Evolutionary conservation across 2,329 filamentous ascomycete genomes (phyloP).

Genomic region (Beauveria brongniartii): DNA sequence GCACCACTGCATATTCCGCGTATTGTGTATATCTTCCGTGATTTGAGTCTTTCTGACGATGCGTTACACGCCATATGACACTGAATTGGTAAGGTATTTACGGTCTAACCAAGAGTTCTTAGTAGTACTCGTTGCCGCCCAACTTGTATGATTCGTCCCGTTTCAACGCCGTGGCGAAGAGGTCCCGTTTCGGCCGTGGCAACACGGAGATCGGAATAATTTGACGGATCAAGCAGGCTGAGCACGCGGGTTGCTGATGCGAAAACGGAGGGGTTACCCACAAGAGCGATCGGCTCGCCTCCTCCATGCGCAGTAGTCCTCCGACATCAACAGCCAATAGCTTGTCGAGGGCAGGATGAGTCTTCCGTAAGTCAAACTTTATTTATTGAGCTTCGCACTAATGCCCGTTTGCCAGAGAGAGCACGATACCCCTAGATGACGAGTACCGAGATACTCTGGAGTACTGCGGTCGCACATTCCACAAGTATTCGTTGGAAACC

Average conservation of each 20-base stretch:
- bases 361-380: background rate
- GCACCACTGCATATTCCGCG: background rate
- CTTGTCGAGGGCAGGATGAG: background rate
- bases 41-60: background rate
- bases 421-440: constrained; percentile 47
- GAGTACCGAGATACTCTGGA: constrained; percentile 50
- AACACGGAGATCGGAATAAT: background rate
- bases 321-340: background rate
- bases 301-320: background rate
- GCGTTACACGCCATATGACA: background rate
- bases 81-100: background rate
- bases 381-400: background rate
- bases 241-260: background rate
- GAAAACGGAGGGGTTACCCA: background rate
- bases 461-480: constrained; percentile 57
- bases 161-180: background rate
- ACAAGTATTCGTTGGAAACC: constrained; percentile 58
- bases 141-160: background rate
- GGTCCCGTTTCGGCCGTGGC: too few relatives aligned
- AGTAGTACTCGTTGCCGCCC: background rate
- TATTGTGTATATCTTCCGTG: background rate
- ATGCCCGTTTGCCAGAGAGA: constrained; percentile 29
- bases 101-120: background rate
- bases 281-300: background rate
- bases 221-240: background rate